Evolutionary conservation across 257 asterid genomes (phyloP).

Genomic region (Jasminum sambac): DNA sequence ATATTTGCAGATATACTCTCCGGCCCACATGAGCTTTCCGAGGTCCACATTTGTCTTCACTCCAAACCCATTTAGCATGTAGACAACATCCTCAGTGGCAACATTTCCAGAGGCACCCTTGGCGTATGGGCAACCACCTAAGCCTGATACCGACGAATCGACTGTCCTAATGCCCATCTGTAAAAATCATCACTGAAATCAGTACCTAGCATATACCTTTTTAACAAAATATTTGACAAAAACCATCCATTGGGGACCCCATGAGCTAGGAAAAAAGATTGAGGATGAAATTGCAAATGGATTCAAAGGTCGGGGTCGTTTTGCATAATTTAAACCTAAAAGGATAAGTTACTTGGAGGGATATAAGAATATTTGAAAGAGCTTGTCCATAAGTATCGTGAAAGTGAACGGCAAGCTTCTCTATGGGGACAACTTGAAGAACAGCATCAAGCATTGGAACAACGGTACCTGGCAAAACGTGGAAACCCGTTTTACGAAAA

Average conservation of each 20-base stretch:
- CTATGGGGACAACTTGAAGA: slow-evolving; percentile 68
- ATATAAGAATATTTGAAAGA: slow-evolving; percentile 81
- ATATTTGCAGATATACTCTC: slow-evolving; percentile 74
- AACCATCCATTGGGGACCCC: too few relatives aligned
- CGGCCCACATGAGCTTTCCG: slow-evolving; percentile 65
- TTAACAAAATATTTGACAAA: too few relatives aligned
- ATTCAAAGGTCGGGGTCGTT: too few relatives aligned
- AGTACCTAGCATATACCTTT: not conserved
- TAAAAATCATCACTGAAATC: slow-evolving; percentile 7
- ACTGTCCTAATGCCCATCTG: slow-evolving; percentile 90
- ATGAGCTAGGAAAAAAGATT: too few relatives aligned
- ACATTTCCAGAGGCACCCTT: slow-evolving; percentile 97
- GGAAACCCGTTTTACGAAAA: not conserved
- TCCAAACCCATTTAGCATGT: slow-evolving; percentile 88
- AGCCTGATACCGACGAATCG: slow-evolving; percentile 88
- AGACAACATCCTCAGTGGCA: slow-evolving; percentile 94
- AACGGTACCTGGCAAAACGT: slow-evolving; percentile 59
- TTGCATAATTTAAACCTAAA: too few relatives aligned
- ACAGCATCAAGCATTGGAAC: slow-evolving; percentile 94
- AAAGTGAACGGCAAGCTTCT: slow-evolving; percentile 92
- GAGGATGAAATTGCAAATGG: too few relatives aligned
- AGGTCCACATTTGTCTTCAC: slow-evolving; percentile 77
- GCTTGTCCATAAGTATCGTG: slow-evolving; percentile 99
- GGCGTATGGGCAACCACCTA: slow-evolving; percentile 97
- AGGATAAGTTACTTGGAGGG: slow-evolving; percentile 66